Evolutionary conservation across 306 rosid genomes (phyloP).

Genomic region (Pterocarpus santalinus): DNA sequence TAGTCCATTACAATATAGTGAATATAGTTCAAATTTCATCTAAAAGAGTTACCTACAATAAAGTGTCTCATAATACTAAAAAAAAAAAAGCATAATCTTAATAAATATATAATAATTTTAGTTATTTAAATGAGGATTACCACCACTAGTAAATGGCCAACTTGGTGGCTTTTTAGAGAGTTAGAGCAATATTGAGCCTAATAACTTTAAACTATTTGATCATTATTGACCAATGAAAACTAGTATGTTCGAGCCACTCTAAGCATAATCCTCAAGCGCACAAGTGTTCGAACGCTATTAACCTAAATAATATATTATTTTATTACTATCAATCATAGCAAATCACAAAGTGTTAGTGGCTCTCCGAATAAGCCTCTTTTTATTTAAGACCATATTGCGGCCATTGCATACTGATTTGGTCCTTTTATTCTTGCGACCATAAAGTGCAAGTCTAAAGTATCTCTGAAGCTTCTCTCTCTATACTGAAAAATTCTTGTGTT

Average conservation of each 20-base stretch:
- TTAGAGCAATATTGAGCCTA: background rate
- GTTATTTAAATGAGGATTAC: background rate
- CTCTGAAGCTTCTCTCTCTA: slow-evolving; percentile 20
- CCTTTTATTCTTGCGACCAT: slow-evolving; percentile 30
- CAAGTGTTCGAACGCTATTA: background rate
- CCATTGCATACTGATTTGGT: slow-evolving; percentile 5
- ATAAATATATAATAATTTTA: no score
- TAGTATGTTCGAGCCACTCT: no score
- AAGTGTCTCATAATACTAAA: no score
- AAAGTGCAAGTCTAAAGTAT: slow-evolving; percentile 16
- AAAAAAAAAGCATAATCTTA: no score
- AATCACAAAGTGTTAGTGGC: background rate
- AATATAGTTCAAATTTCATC: no score
- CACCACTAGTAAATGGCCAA: background rate
- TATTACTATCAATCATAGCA: background rate
- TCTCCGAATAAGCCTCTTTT: background rate
- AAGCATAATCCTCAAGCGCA: background rate
- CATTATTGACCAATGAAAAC: no score
- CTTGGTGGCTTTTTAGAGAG: background rate
- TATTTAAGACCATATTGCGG: background rate
- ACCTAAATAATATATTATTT: background rate
- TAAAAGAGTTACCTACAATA: no score
- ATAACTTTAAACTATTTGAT: background rate
- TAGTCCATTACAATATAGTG: no score
- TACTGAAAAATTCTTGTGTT: no score